Conservation (phyloP, 345 rosid genomes). For the Salix arbutifolia region DNA sequence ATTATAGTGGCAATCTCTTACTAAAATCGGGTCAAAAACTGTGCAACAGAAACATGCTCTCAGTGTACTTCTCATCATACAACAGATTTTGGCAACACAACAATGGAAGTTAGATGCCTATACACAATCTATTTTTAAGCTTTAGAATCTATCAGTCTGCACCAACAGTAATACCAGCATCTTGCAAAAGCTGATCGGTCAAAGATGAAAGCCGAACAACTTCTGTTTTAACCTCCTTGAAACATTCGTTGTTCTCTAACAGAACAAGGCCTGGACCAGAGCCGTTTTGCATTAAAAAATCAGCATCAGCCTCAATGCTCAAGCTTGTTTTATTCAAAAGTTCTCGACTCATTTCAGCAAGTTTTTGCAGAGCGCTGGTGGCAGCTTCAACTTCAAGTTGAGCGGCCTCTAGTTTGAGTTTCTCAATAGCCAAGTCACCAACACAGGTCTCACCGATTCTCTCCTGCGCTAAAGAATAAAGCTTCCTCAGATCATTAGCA, state of each 20-base stretch:
- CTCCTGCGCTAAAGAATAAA: slow-evolving; percentile 62
- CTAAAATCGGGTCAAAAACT: not conserved
- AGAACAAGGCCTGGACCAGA: slow-evolving; percentile 9
- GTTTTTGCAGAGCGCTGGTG: slow-evolving; percentile 56
- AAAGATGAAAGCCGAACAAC: slow-evolving; percentile 53
- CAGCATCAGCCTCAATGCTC: slow-evolving; percentile 36
- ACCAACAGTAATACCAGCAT: slow-evolving; percentile 50
- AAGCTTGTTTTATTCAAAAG: slow-evolving; percentile 45
- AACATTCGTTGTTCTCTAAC: slow-evolving; percentile 32
- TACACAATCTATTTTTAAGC: slow-evolving; percentile 5
- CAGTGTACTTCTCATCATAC: not conserved
- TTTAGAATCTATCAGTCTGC: slow-evolving; percentile 17
- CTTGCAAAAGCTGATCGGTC: slow-evolving; percentile 60
- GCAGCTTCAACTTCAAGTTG: slow-evolving; percentile 84
- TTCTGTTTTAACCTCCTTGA: slow-evolving; percentile 47
- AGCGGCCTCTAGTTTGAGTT: slow-evolving; percentile 77
- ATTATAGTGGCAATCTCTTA: not conserved
- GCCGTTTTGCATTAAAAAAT: slow-evolving; percentile 12
- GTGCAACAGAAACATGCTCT: not conserved
- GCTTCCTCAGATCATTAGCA: slow-evolving; percentile 54
- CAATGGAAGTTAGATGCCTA: slow-evolving; percentile 6
- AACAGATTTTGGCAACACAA: not conserved
- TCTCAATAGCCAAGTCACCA: slow-evolving; percentile 70
- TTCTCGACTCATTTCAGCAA: slow-evolving; percentile 64
- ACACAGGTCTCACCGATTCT: slow-evolving; percentile 55